Conservation (phyloP, 805 yeast genomes). For the Pichia thaimueangensis region DNA sequence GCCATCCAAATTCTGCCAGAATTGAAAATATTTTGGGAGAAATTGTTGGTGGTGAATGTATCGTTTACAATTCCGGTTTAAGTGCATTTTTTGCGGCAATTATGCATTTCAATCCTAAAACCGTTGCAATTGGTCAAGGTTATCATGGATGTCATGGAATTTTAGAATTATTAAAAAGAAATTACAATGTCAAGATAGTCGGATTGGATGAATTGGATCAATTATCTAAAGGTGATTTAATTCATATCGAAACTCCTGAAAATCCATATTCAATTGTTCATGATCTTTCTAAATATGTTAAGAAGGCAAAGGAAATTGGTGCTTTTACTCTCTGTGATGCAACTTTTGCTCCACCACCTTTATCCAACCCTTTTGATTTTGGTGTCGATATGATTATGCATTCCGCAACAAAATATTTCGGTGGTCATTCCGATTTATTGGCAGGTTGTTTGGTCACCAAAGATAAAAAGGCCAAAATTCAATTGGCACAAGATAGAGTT, state of each 20-base stretch:
- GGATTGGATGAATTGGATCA: constrained; percentile 46
- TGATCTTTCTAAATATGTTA: constrained; percentile 58
- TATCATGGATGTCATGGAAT: constrained; percentile 84
- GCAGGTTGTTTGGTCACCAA: constrained; percentile 78
- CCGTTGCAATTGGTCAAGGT: constrained; percentile 66
- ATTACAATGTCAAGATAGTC: constrained; percentile 48
- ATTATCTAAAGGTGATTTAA: constrained; percentile 56
- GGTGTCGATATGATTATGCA: constrained; percentile 91
- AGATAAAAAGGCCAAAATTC: constrained; percentile 37
- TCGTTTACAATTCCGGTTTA: constrained; percentile 72
- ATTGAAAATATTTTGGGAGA: constrained; percentile 59
- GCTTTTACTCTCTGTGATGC: constrained; percentile 72
- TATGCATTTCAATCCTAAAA: constrained; percentile 63
- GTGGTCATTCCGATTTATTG: constrained; percentile 90
- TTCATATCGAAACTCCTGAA: constrained; percentile 83
- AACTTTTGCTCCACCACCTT: constrained; percentile 92
- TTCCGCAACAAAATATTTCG: constrained; percentile 89
- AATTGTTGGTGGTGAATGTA: constrained; percentile 57
- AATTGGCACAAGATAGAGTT: constrained; percentile 56
- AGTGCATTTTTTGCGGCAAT: constrained; percentile 76
- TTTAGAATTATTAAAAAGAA: constrained; percentile 53
- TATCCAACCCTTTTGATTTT: constrained; percentile 70
- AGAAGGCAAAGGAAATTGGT: constrained; percentile 69
- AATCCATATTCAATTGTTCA: constrained; percentile 72
- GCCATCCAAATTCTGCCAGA: constrained; percentile 66